Conservation (phyloP, 148 eudicot species). For the Vaccinium corymbosum region DNA sequence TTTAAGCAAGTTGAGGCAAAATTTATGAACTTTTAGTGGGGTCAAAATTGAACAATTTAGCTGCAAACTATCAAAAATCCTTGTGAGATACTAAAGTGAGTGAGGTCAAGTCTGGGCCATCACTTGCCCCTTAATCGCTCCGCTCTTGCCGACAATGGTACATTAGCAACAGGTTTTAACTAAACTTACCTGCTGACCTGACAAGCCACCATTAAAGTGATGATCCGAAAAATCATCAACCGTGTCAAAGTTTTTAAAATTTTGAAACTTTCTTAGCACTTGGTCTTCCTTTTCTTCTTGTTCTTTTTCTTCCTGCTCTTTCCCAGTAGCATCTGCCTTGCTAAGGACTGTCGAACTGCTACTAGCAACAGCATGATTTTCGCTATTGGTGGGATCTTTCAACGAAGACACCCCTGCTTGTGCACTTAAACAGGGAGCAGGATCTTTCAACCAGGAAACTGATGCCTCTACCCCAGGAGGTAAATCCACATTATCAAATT, state of each 20-base stretch:
- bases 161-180: conserved; percentile 11
- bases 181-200: conserved; percentile 43
- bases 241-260: conserved; percentile 61
- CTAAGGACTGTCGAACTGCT: conserved; percentile 42
- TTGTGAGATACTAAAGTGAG: no score
- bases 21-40: no score
- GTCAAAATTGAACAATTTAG: no score
- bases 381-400: neutral
- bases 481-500: conserved; percentile 75
- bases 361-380: conserved; percentile 17
- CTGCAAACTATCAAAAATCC: no score
- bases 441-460: conserved; percentile 57
- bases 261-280: conserved; percentile 48
- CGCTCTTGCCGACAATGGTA: neutral
- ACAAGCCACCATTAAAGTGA: conserved; percentile 30
- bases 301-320: conserved; percentile 20
- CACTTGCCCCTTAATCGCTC: no score
- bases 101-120: no score
- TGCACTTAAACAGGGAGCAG: conserved; percentile 31
- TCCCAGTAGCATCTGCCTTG: conserved; percentile 30
- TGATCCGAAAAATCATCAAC: conserved; percentile 73
- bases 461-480: conserved; percentile 88
- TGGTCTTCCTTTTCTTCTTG: conserved; percentile 40
- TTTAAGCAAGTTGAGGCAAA: no score
- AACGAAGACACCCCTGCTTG: conserved; percentile 2